A percentile compares a stretch with the other conserved stretches of the same genome.
Conservation (phyloP, 148 eudicot genomes). For the Rhododendron molle region DNA sequence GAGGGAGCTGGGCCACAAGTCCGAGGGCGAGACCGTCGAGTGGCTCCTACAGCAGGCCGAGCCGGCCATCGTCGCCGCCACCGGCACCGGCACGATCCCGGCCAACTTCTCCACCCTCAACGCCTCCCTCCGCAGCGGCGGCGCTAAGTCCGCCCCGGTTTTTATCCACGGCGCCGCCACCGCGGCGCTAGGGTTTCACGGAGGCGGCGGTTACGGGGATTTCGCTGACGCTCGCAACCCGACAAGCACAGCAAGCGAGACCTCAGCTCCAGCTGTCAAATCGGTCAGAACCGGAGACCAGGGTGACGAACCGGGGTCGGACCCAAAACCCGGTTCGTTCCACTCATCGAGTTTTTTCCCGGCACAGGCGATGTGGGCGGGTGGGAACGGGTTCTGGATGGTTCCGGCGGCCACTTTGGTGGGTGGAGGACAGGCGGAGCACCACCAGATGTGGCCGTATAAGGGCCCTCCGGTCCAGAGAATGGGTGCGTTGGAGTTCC, state of each 20-base stretch:
- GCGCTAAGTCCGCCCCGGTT: conserved; percentile 4
- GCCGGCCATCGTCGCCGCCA: conserved; percentile 34
- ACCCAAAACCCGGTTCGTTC: conserved; percentile 16
- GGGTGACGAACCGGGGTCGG: conserved; percentile 19
- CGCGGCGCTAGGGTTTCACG: conserved; percentile 1
- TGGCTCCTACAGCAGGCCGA: conserved; percentile 41
- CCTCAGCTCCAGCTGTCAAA: conserved; percentile 18
- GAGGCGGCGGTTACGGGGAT: conserved; percentile 9
- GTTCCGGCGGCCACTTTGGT: conserved; percentile 17
- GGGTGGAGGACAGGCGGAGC: conserved; percentile 17
- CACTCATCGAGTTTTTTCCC: conserved; percentile 21
- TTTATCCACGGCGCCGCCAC: conserved; percentile 5
- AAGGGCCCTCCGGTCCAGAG: conserved; percentile 23
- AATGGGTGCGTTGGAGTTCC: conserved; percentile 26
- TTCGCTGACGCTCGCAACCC: not conserved
- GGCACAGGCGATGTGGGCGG: conserved; percentile 35
- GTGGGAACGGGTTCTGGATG: conserved; percentile 39
- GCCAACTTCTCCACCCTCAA: conserved; percentile 26
- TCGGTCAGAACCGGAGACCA: not conserved
- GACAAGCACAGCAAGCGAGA: conserved; percentile 9
- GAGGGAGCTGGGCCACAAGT: conserved; percentile 32
- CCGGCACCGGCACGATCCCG: conserved; percentile 38
- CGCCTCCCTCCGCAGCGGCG: not conserved
- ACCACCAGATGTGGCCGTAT: conserved; percentile 28
- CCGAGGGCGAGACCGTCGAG: conserved; percentile 38